Evolutionary conservation across 2,329 filamentous ascomycete genomes (phyloP), one percentile per base, ranked within the genome.

Genomic region (Trichoderma cornu-damae): DNA sequence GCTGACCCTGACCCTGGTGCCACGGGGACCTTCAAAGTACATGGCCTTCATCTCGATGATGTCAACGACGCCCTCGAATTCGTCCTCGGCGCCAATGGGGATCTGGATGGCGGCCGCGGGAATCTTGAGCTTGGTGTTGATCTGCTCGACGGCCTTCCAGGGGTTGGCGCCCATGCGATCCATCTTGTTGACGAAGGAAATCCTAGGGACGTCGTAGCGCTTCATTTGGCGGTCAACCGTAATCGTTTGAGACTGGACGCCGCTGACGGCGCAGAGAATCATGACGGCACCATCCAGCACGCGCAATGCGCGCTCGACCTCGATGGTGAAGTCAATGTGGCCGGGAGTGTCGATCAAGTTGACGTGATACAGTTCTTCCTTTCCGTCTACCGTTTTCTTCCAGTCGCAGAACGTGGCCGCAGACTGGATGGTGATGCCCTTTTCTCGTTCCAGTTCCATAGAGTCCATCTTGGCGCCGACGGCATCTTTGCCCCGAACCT

Each of bases 111-210:
- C 94, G 11, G 94, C 94, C 32, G 94, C 94, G 30, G 89, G 86
- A 53, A 97, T 87, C 76, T 92, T 92, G 61, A 99, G 83, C 77
- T 99, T 99, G 67, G 86, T 83, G 77, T 96, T 96, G 79, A 99
- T 97, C 76, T 96, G 92, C 38, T 99, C 93, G 58, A 99, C 86
- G 7, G 91, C 92, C 76, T 96, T 96, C 85, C 92, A 99, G 7
- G 94, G 94, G 71, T 99, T 97, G 63, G 94, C 90, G 60, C 94
- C 94, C 88, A 96, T 96, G 63, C 94, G 88, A 70, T 99, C 94
- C 93, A 99, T 97, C 81, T 99, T 99, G 79, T 99, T 99, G 71
- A 99, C 85, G 69, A 99, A 99, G 55, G 89, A 96, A 72, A 99
- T 86, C 66, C 94, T 84, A 60, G 94, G 94, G 61, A 99, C 87